phyloP scores from a whole-genome alignment of 352 stramenopile species.

The Globisporangium polare region DNA sequence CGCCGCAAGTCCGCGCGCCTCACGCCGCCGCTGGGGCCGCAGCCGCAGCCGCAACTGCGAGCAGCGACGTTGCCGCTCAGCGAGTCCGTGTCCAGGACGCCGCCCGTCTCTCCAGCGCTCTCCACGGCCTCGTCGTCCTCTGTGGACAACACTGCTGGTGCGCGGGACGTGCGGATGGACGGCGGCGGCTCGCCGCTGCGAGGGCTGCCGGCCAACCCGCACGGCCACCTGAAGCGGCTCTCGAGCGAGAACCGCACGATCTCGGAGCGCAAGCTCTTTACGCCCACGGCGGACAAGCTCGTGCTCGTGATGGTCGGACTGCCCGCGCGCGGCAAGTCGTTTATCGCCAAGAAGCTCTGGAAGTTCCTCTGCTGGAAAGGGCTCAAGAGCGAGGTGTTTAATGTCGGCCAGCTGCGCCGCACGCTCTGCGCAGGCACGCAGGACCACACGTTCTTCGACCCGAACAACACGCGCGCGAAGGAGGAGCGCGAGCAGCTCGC shows the following conservation, averaged over 20 bases:
- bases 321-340: conserved; percentile 93
- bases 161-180: conserved; percentile 1
- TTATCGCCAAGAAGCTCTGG: conserved; percentile 91
- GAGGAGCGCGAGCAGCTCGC: conserved; percentile 81
- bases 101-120: conserved; percentile 14
- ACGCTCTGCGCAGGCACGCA: conserved; percentile 64
- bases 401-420: conserved; percentile 92
- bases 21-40: conserved; percentile 6
- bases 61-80: not conserved
- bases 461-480: conserved; percentile 74
- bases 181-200: not conserved
- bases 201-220: not conserved
- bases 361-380: conserved; percentile 84
- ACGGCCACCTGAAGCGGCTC: conserved; percentile 12
- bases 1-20: conserved; percentile 15
- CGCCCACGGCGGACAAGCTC: conserved; percentile 89
- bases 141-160: conserved; percentile 1
- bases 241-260: conserved; percentile 29
- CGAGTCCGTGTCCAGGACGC: not conserved
- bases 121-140: conserved; percentile 11
- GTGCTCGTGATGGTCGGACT: conserved; percentile 95
- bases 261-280: conserved; percentile 75
- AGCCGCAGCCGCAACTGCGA: conserved; percentile 1
- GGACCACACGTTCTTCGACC: conserved; percentile 92
- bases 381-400: conserved; percentile 88